Conservation (phyloP, 805 yeast species). For the Lipomyces yamadae region DNA sequence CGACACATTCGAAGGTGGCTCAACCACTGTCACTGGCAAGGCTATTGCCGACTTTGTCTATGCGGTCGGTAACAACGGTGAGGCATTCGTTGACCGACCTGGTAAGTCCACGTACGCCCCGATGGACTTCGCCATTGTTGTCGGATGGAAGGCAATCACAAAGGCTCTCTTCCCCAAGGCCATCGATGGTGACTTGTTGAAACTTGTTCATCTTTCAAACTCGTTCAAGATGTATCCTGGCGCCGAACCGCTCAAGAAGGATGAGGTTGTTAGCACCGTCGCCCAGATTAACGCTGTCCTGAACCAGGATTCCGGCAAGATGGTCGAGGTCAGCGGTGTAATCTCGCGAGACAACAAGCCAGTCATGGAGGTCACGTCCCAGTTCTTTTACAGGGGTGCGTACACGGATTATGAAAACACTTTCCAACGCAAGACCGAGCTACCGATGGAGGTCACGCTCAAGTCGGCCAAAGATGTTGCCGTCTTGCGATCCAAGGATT, state of each 20-base stretch:
- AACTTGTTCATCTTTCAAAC: conserved; percentile 91
- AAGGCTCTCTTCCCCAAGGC: conserved; percentile 96
- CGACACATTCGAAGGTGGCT: conserved; percentile 70
- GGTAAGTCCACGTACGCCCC: conserved; percentile 90
- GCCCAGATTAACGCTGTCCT: conserved; percentile 88
- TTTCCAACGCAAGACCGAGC: conserved; percentile 83
- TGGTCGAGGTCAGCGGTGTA: conserved; percentile 93
- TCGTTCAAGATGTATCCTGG: conserved; percentile 93
- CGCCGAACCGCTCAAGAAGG: conserved; percentile 85
- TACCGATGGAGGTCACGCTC: conserved; percentile 80
- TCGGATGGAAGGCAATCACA: conserved; percentile 98
- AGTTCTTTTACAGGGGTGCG: conserved; percentile 94
- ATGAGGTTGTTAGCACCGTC: conserved; percentile 78
- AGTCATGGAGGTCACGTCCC: conserved; percentile 91
- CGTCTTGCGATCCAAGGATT: conserved; percentile 90
- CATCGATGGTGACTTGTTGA: conserved; percentile 94
- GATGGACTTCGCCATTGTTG: conserved; percentile 98
- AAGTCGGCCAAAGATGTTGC: conserved; percentile 86
- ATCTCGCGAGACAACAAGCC: conserved; percentile 74
- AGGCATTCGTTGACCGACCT: conserved; percentile 88
- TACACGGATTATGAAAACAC: conserved; percentile 89
- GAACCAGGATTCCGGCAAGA: conserved; percentile 91
- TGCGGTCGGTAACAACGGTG: conserved; percentile 96
- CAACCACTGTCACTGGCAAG: conserved; percentile 69
- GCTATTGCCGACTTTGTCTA: conserved; percentile 91